Conservation (phyloP, 345 rosid species). For the Moricandia arvensis region DNA sequence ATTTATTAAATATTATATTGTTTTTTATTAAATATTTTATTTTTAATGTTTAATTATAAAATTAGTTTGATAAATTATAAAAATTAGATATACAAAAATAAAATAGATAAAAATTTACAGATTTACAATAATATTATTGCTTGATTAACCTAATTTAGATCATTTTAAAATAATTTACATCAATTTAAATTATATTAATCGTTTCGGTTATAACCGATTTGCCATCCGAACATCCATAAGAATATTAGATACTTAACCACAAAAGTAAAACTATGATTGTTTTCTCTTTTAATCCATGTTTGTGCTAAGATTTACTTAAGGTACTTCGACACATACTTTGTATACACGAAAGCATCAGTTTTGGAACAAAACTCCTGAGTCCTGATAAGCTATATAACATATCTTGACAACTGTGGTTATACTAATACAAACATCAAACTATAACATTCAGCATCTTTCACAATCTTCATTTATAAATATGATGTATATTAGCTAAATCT, state of each 20-base stretch:
- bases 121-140: no score
- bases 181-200: neutral
- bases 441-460: constrained; percentile 9
- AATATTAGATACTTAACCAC: neutral
- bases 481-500: neutral
- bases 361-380: constrained; percentile 10
- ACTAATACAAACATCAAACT: constrained; percentile 13
- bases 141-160: no score
- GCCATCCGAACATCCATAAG: no score
- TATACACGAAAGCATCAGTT: neutral
- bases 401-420: constrained; percentile 2
- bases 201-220: no score
- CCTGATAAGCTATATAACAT: constrained; percentile 5
- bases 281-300: neutral
- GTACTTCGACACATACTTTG: neutral
- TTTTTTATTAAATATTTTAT: no score
- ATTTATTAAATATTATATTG: no score
- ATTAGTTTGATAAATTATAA: neutral
- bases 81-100: no score
- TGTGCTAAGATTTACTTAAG: neutral
- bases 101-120: neutral
- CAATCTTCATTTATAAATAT: neutral
- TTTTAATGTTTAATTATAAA: no score
- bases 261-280: neutral
- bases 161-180: no score